Evolutionary conservation across 768 basidiomycete species (phyloP).

Genomic region (Wakefieldia striispora): DNA sequence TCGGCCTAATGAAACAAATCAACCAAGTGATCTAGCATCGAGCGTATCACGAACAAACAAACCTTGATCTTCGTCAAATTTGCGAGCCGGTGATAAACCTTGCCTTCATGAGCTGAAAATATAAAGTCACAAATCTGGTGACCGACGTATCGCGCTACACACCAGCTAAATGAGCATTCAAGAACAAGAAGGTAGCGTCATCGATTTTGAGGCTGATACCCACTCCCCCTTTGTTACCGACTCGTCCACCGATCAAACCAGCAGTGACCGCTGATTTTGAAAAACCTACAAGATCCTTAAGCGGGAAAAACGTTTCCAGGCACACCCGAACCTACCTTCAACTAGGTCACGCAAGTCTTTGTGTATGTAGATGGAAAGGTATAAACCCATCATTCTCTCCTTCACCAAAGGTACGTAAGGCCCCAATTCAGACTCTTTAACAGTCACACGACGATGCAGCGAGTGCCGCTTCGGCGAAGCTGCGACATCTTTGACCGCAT

Average conservation of each 20-base stretch:
- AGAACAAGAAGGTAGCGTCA: constrained; percentile 80
- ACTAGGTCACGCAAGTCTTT: constrained; percentile 65
- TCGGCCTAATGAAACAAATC: constrained; percentile 49
- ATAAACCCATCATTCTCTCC: constrained; percentile 90
- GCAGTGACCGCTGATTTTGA: constrained; percentile 85
- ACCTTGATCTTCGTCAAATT: constrained; percentile 89
- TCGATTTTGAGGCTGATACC: constrained; percentile 86
- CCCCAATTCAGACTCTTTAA: constrained; percentile 51
- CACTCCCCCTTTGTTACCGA: constrained; percentile 93
- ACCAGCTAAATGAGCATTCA: constrained; percentile 92
- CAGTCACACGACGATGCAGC: constrained; percentile 40
- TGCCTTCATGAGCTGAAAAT: constrained; percentile 69
- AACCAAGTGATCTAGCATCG: background rate
- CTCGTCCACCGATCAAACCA: constrained; percentile 84
- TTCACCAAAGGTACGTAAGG: constrained; percentile 86
- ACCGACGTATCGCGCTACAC: constrained; percentile 4
- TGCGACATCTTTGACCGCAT: constrained; percentile 31
- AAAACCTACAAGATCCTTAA: constrained; percentile 42
- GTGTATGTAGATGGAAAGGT: constrained; percentile 73
- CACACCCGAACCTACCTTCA: constrained; percentile 41
- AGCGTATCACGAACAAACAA: constrained; percentile 21
- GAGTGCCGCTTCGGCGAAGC: constrained; percentile 44
- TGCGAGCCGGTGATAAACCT: constrained; percentile 72
- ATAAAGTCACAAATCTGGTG: background rate
- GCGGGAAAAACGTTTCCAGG: background rate